These are phyloP conservation scores for Tricladium varicosporioides DNA, from an alignment of 2,329 filamentous ascomycete species.

Conservation along the genomic window DNA sequence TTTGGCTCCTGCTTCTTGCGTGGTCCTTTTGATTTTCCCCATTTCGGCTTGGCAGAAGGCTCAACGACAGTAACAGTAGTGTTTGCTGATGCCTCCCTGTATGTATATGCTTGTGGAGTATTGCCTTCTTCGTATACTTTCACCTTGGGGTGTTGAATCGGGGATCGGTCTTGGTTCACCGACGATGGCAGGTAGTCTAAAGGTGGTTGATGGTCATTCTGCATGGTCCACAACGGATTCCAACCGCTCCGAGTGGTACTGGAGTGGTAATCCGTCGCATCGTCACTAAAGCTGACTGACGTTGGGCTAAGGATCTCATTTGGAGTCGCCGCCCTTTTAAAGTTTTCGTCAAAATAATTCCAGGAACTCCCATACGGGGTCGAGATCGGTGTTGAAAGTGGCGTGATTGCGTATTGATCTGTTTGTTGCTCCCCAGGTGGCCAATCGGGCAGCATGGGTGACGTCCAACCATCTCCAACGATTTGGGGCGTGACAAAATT, in stretches of 20 bases:
- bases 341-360: neutral
- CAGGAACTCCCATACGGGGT: neutral
- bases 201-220: neutral
- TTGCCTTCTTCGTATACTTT: neutral
- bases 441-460: neutral
- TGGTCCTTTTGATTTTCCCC: neutral
- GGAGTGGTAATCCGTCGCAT: neutral
- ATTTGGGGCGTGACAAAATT: too few relatives aligned
- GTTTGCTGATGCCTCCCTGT: neutral
- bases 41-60: neutral
- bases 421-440: neutral
- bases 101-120: neutral
- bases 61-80: neutral
- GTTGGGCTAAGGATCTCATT: neutral
- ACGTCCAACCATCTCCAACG: neutral
- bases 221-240: neutral
- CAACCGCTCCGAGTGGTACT: neutral
- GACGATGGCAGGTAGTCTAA: neutral
- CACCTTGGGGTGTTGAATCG: neutral
- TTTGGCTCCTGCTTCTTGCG: neutral
- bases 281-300: neutral
- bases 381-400: neutral
- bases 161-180: neutral
- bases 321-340: neutral
- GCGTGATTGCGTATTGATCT: neutral